These are phyloP conservation scores for Carex scoparia DNA, from an alignment of 176 grass and related monocot genomes.

Conservation along the genomic window DNA sequence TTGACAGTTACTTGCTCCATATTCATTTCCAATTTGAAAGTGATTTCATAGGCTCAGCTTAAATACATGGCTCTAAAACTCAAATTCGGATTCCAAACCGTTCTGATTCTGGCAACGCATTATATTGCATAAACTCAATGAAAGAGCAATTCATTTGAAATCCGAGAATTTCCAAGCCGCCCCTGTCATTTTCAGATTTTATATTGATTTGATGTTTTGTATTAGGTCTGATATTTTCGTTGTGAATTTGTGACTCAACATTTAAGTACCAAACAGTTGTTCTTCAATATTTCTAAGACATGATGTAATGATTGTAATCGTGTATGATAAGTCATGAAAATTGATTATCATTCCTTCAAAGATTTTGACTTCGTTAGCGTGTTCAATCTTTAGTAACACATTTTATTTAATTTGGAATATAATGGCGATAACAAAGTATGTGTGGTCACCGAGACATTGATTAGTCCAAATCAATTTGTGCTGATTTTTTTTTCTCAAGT, in stretches of 20 bases:
- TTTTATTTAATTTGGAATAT: background rate
- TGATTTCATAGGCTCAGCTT: background rate
- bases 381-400: background rate
- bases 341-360: background rate
- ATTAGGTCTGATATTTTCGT: background rate
- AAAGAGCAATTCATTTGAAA: background rate
- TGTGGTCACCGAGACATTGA: background rate
- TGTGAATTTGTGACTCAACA: conserved; percentile 9
- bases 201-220: background rate
- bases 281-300: background rate
- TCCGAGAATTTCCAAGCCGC: background rate
- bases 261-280: background rate
- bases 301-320: background rate
- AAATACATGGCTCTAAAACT: background rate
- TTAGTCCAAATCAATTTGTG: background rate
- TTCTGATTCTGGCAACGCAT: background rate
- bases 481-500: background rate
- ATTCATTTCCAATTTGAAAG: background rate
- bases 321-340: background rate
- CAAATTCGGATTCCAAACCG: background rate
- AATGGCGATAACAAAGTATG: background rate
- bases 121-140: background rate
- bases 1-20: background rate
- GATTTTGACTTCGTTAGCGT: conserved; percentile 8
- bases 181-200: conserved; percentile 10